Conservation (phyloP, 805 yeast genomes). For the Sporopachydermia quercuum region DNA sequence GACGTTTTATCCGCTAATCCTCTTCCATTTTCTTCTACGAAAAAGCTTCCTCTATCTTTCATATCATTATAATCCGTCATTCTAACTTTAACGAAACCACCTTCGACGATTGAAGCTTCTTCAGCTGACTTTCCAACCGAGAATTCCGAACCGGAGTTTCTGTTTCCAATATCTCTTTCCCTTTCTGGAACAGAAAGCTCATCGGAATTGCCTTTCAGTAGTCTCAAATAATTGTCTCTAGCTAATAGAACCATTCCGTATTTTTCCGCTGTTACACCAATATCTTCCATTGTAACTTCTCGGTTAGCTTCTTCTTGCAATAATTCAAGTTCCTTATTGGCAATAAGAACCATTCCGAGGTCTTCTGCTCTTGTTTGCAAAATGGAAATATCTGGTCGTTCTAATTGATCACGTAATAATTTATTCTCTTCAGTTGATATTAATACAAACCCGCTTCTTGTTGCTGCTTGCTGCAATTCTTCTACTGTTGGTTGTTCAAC, state of each 20-base stretch:
- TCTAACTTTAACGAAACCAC: constrained; percentile 2
- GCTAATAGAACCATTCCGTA: constrained; percentile 9
- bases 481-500: constrained; percentile 10
- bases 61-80: background rate
- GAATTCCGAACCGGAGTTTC: background rate
- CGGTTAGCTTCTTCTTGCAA: background rate
- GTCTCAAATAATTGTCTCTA: constrained; percentile 6
- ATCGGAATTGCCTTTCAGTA: constrained; percentile 9
- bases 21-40: constrained; percentile 1
- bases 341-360: background rate
- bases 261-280: constrained; percentile 5
- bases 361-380: background rate
- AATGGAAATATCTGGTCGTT: background rate
- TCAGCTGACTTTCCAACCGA: no score
- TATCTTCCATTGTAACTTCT: constrained; percentile 5
- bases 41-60: background rate
- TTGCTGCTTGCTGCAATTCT: constrained; percentile 3
- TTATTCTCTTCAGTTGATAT: background rate
- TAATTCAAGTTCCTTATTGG: background rate
- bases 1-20: background rate
- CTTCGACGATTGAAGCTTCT: constrained; percentile 5
- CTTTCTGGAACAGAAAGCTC: background rate
- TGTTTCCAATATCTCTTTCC: background rate
- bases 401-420: background rate
- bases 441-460: background rate